Evolutionary conservation across 257 asterid genomes (phyloP).

Genomic region (Paulownia fortunei): DNA sequence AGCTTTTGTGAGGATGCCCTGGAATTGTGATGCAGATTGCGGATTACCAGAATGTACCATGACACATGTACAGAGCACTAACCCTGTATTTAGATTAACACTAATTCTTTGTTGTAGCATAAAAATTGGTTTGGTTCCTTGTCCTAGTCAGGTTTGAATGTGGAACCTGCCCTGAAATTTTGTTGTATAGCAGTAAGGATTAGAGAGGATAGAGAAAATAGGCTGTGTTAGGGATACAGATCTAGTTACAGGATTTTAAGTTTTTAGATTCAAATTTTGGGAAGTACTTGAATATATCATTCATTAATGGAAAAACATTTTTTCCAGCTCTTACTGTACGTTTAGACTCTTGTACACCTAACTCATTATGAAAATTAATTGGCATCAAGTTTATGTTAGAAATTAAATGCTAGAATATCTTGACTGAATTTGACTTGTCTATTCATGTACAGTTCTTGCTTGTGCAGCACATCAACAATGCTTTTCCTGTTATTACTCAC

Average conservation of each 20-base stretch:
- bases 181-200: conserved; percentile 59
- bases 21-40: conserved; percentile 39
- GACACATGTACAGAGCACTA: conserved; percentile 64
- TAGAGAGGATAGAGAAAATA: conserved; percentile 49
- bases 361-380: not conserved
- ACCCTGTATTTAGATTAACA: conserved; percentile 57
- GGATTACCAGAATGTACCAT: conserved; percentile 38
- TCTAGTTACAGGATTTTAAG: conserved; percentile 42
- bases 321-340: not conserved
- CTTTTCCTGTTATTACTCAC: not conserved
- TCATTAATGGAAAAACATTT: conserved; percentile 25
- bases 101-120: conserved; percentile 62
- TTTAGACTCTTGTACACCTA: not conserved
- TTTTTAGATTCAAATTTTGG: conserved; percentile 18
- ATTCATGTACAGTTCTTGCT: not conserved
- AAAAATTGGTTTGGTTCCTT: conserved; percentile 44
- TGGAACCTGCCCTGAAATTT: conserved; percentile 45
- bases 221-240: conserved; percentile 46
- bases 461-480: too few species aligned
- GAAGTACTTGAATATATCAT: conserved; percentile 3
- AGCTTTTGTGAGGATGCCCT: conserved; percentile 36
- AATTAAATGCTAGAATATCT: not conserved
- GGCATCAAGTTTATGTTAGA: not conserved
- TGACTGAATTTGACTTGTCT: not conserved
- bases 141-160: conserved; percentile 31